phyloP scores from a whole-genome alignment of 495 filamentous ascomycete genomes.

The Hypoxylon subgilvum region DNA sequence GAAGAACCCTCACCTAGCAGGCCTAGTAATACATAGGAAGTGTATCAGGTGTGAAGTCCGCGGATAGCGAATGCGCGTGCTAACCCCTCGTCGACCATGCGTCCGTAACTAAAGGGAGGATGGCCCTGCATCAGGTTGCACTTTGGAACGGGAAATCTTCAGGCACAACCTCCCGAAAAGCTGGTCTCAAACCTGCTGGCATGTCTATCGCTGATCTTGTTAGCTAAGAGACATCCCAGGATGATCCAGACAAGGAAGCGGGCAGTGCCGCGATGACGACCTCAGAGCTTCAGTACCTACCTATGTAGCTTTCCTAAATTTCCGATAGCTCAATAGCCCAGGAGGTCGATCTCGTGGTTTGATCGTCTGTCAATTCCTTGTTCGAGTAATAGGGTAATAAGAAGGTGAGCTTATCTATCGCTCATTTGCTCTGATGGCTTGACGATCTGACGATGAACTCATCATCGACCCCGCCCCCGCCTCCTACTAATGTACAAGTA shows the following conservation, averaged over 20 bases:
- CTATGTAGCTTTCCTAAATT: constrained; percentile 15
- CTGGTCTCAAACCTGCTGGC: constrained; percentile 23
- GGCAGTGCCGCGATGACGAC: constrained; percentile 34
- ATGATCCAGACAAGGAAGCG: constrained; percentile 27
- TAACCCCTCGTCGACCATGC: constrained; percentile 29
- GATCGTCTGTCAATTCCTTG: constrained; percentile 7
- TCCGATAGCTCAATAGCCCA: not conserved
- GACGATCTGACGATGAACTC: constrained; percentile 40
- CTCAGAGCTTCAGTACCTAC: constrained; percentile 11
- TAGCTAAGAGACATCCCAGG: constrained; percentile 14
- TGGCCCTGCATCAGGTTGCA: constrained; percentile 31
- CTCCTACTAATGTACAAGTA: constrained; percentile 15
- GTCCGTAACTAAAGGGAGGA: constrained; percentile 7
- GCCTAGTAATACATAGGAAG: constrained; percentile 1
- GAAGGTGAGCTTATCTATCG: constrained; percentile 23
- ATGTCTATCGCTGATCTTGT: constrained; percentile 8
- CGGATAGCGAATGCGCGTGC: not conserved
- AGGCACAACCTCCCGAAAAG: constrained; percentile 35
- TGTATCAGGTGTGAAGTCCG: not conserved
- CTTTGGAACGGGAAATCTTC: constrained; percentile 29
- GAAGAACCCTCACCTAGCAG: constrained; percentile 17
- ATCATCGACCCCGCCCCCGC: constrained; percentile 38
- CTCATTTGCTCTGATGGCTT: constrained; percentile 32
- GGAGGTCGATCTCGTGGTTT: constrained; percentile 11
- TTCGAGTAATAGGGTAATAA: constrained; percentile 7